A percentile compares a stretch with the other conserved stretches of the same genome.
phyloP scores from a whole-genome alignment of 352 stramenopile genomes.

The Elongisporangium prolatum region DNA sequence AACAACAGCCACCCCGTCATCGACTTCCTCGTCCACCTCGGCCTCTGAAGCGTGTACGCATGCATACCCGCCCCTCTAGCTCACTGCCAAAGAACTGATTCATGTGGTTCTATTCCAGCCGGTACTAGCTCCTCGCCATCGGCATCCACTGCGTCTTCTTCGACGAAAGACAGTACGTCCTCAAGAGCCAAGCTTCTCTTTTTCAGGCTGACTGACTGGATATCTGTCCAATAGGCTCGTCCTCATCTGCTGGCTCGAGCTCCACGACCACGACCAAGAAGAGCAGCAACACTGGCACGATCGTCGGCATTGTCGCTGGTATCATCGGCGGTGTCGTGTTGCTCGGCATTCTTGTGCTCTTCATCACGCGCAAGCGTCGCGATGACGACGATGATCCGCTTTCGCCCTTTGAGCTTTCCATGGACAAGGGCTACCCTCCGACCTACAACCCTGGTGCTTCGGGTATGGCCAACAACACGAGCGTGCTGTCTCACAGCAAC shows the following conservation, averaged over 20 bases:
- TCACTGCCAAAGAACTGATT: not conserved
- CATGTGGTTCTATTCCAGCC: not conserved
- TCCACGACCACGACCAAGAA: conserved; percentile 12
- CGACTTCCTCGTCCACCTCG: conserved; percentile 2
- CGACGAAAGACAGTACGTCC: not conserved
- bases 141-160: conserved; percentile 7
- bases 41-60: not conserved
- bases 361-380: conserved; percentile 41
- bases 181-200: not conserved
- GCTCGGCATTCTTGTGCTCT: conserved; percentile 52
- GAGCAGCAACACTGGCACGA: conserved; percentile 65
- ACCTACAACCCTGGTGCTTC: conserved; percentile 36
- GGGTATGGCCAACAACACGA: conserved; percentile 10
- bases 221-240: conserved; percentile 3
- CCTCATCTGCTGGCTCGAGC: conserved; percentile 7
- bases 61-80: not conserved
- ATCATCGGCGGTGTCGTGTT: conserved; percentile 60
- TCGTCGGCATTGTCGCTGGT: conserved; percentile 63
- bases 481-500: conserved; percentile 3
- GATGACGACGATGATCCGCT: conserved; percentile 69
- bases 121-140: conserved; percentile 3
- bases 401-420: conserved; percentile 79
- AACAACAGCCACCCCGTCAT: conserved; percentile 11
- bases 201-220: not conserved
- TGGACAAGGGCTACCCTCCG: conserved; percentile 78